A percentile compares a stretch with the other conserved stretches of the same genome.
phyloP scores from a whole-genome alignment of 305 asterid species.

The Lippia alba region DNA sequence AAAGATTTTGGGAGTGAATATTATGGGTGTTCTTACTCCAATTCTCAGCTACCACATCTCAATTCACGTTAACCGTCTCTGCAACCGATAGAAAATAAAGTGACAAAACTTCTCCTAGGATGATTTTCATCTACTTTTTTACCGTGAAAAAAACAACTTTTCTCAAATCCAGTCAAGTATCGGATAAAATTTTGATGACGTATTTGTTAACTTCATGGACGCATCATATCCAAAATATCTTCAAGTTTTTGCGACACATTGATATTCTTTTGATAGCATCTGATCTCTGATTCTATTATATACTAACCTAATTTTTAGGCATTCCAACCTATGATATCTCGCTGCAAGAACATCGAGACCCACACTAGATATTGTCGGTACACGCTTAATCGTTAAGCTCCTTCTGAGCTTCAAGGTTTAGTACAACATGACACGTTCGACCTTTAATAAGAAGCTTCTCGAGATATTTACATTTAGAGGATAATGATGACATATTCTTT shows the following conservation, averaged over 20 bases:
- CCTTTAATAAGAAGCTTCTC: constrained; percentile 86
- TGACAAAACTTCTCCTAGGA: constrained; percentile 66
- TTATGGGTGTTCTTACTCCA: constrained; percentile 89
- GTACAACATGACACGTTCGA: constrained; percentile 75
- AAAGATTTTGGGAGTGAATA: constrained; percentile 52
- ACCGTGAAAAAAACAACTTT: constrained; percentile 84
- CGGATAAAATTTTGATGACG: constrained; percentile 80
- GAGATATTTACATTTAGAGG: constrained; percentile 70
- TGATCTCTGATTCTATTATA: constrained; percentile 81
- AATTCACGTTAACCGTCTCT: constrained; percentile 67
- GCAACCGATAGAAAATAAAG: constrained; percentile 84
- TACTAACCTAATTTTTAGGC: constrained; percentile 91
- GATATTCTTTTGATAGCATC: constrained; percentile 84
- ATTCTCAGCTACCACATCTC: constrained; percentile 61
- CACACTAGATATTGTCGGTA: constrained; percentile 76
- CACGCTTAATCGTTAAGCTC: constrained; percentile 85
- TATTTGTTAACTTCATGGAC: constrained; percentile 71
- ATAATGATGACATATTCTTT: constrained; percentile 61
- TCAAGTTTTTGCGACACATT: constrained; percentile 68
- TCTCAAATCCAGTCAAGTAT: constrained; percentile 58
- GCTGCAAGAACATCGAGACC: constrained; percentile 82
- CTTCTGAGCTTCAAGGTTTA: constrained; percentile 65
- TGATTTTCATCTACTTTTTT: constrained; percentile 69
- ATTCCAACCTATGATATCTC: constrained; percentile 78
- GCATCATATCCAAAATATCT: constrained; percentile 79